phyloP scores from a whole-genome alignment of 257 asterid genomes.

The Eucommia ulmoides region DNA sequence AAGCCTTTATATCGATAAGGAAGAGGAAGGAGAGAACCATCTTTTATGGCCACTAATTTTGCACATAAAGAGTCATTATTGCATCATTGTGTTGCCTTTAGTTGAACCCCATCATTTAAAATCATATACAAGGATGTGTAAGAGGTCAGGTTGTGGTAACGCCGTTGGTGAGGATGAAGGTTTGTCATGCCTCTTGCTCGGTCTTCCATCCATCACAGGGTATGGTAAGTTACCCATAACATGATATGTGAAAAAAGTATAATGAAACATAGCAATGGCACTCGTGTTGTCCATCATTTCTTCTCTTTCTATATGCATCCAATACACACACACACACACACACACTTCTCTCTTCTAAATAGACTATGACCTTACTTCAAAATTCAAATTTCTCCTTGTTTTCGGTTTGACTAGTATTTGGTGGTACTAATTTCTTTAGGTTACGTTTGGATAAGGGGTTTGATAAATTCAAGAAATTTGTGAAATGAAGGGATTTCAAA shows the following conservation, averaged over 20 bases:
- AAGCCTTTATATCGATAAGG: constrained; percentile 41
- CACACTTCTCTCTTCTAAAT: too few relatives aligned
- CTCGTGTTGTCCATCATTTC: too few relatives aligned
- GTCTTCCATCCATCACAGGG: constrained; percentile 99
- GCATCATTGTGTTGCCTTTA: constrained; percentile 65
- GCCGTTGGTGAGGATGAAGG: constrained; percentile 62
- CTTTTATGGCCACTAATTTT: constrained; percentile 76
- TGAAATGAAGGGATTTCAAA: too few relatives aligned
- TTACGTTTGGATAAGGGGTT: too few relatives aligned
- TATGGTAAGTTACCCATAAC: constrained; percentile 32
- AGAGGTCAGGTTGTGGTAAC: constrained; percentile 64
- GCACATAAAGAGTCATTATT: constrained; percentile 60
- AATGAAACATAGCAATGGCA: too few relatives aligned
- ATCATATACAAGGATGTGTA: constrained; percentile 61
- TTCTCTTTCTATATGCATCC: too few relatives aligned
- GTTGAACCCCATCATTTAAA: constrained; percentile 75
- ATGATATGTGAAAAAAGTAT: neutral
- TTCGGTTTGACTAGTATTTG: too few relatives aligned
- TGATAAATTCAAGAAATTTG: too few relatives aligned
- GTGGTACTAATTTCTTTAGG: too few relatives aligned
- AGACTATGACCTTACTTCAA: too few relatives aligned
- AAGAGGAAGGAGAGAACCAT: constrained; percentile 40
- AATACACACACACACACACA: too few relatives aligned
- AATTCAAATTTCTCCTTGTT: too few relatives aligned
- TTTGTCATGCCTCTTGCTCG: constrained; percentile 61